Base-by-base conservation (phyloP, 768 basidiomycete species). In the Dentipellis sp. region DNA sequence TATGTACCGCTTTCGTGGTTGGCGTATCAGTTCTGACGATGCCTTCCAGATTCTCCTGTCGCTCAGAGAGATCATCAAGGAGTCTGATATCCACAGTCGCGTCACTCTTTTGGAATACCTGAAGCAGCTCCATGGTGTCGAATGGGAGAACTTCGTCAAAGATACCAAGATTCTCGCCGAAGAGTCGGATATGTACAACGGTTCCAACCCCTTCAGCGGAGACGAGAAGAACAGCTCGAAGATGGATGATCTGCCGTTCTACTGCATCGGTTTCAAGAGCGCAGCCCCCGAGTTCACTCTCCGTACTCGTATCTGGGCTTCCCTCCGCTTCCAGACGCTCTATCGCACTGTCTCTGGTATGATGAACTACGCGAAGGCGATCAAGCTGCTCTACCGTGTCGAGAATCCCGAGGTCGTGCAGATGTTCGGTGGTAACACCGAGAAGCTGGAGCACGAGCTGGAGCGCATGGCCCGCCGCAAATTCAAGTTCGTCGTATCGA, bases 301-400 rank as follows among this genome's bases (percentile, higher is more conserved):
- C 12, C 93, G 97, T 58, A 99, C 97, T 8, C 87, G 97, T 68
- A 99, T 99, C 65, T 99, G 97, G 97, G 94, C 97, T 9, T 97
- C 95, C 5, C 82, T 99, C 9, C 91, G 97, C 54, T 97, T 97
- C 16, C 97, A 99, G 75, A 99, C 97, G 1, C 82, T 99, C 17
- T 98, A 99, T 69, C 85, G 97, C 62, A 99, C 97, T 12, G 95
- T 99, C 16, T 97, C 97, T 37, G 97, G 97, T 52, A 97, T 99
- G 91, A 98, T 98, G 97, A 99, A 99, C 74, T 98, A 99, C 70
- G 85, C 91, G 62, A 99, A 99, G 75, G 97, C 97, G 11, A 98
- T 99, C 83, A 99, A 99, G 69, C 75, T 99, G 37, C 80, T 99
- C n/a, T 95, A 98, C 71, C 92, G 95, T 56, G 97, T 99, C 45